Evolutionary conservation across 164 flowering plant species (phyloP).

Genomic region (Liriodendron chinense): DNA sequence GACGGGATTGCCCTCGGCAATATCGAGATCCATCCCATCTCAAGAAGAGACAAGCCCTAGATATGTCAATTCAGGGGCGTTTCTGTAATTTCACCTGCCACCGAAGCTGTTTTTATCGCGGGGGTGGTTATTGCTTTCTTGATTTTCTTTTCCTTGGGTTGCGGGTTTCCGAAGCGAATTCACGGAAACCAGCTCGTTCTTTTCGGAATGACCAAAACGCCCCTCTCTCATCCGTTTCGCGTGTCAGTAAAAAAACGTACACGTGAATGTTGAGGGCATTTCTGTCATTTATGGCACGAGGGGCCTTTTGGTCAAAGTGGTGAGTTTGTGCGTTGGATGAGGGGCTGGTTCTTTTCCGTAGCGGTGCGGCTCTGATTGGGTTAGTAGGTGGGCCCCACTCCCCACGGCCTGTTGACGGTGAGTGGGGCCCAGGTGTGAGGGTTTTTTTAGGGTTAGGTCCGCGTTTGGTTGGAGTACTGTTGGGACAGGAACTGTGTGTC

Average conservation of each 20-base stretch:
- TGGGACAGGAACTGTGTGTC: neutral
- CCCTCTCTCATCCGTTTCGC: neutral
- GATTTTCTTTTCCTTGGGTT: neutral
- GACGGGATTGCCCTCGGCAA: slow-evolving; percentile 8
- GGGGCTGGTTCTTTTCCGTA: too few species aligned
- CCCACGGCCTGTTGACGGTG: too few species aligned
- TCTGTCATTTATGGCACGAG: neutral
- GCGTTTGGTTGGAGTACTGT: neutral
- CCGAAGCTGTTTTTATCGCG: too few species aligned
- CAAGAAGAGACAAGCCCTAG: neutral
- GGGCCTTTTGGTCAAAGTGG: neutral
- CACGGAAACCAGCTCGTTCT: neutral
- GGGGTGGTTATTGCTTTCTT: neutral
- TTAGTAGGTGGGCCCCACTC: too few species aligned
- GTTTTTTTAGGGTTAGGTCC: neutral
- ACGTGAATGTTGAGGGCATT: neutral
- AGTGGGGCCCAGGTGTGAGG: neutral
- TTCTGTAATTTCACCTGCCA: neutral
- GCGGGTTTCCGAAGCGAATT: neutral
- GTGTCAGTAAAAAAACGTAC: neutral
- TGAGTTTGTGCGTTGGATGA: neutral
- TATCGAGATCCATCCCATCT: neutral
- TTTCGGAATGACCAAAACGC: neutral
- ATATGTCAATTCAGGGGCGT: neutral
- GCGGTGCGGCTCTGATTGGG: too few species aligned